Conservation (phyloP, 23 red algal genomes). For the Gracilaria domingensis region DNA sequence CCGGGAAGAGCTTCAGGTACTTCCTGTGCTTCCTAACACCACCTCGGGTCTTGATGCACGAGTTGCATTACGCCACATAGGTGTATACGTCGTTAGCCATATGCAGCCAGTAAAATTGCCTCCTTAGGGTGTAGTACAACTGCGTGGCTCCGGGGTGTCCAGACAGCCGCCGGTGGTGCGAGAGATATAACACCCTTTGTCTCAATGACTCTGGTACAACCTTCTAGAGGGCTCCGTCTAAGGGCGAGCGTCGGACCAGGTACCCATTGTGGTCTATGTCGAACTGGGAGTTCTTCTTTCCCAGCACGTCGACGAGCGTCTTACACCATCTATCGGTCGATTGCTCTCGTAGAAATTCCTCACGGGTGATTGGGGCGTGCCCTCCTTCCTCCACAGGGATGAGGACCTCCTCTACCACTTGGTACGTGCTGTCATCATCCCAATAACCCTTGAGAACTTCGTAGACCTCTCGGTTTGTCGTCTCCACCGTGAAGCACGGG, state of each 20-base stretch:
- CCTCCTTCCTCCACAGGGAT: background rate
- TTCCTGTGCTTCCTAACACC: too few relatives aligned
- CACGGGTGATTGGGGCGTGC: background rate
- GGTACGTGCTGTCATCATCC: too few relatives aligned
- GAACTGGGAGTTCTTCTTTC: background rate
- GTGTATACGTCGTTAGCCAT: background rate
- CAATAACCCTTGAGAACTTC: too few relatives aligned
- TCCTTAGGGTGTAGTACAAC: background rate
- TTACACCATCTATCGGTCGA: background rate
- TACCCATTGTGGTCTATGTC: background rate
- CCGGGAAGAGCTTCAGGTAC: too few relatives aligned
- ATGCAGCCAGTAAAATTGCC: background rate
- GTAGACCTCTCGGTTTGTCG: too few relatives aligned
- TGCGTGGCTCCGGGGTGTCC: background rate
- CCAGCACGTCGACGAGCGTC: background rate
- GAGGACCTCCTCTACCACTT: too few relatives aligned
- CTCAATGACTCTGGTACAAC: too few relatives aligned
- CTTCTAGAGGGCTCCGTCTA: background rate
- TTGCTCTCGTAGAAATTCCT: constrained; percentile 33
- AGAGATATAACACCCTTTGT: too few relatives aligned
- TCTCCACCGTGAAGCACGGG: background rate
- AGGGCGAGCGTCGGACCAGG: background rate
- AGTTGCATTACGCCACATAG: too few relatives aligned
- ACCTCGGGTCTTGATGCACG: too few relatives aligned
- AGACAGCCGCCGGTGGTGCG: too few relatives aligned